Conservation (phyloP, 768 basidiomycete species). For the Candolleomyces aberdarensis region DNA sequence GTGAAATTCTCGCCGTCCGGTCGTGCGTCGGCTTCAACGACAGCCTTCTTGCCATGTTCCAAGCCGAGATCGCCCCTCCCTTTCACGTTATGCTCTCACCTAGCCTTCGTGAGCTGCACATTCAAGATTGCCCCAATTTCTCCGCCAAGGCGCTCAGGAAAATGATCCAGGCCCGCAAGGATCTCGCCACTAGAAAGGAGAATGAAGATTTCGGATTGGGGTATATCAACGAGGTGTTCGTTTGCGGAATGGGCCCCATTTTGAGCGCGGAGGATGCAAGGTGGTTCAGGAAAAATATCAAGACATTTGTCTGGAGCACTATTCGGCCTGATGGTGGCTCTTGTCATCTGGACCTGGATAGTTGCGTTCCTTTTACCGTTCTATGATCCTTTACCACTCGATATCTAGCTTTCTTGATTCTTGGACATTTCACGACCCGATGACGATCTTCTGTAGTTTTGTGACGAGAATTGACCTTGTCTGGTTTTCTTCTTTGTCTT, state of each 20-base stretch:
- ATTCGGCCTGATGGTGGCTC: constrained; percentile 6
- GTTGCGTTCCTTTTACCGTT: constrained; percentile 6
- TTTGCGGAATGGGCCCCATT: constrained; percentile 11
- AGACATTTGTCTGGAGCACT: constrained; percentile 13
- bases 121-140: constrained; percentile 17
- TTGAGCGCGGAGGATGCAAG: constrained; percentile 7
- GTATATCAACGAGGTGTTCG: constrained; percentile 13
- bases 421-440: too few relatives aligned
- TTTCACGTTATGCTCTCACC: constrained; percentile 7
- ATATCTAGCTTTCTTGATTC: too few relatives aligned
- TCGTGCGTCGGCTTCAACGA: constrained; percentile 15
- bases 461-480: too few relatives aligned
- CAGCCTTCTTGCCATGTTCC: constrained; percentile 11
- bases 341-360: constrained; percentile 7
- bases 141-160: constrained; percentile 10
- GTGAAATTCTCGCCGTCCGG: constrained; percentile 14
- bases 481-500: too few relatives aligned
- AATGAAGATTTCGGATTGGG: constrained; percentile 5
- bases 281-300: constrained; percentile 13
- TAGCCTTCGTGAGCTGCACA: constrained; percentile 15
- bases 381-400: not conserved
- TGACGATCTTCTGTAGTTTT: too few relatives aligned
- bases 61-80: constrained; percentile 5
- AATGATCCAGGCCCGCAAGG: constrained; percentile 16
- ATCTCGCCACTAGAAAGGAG: constrained; percentile 8